Percentiles rank a stretch among this genome's conserved stretches.
Evolutionary conservation across 2,329 filamentous ascomycete genomes (phyloP).

Genomic region (Sclerotinia minor): DNA sequence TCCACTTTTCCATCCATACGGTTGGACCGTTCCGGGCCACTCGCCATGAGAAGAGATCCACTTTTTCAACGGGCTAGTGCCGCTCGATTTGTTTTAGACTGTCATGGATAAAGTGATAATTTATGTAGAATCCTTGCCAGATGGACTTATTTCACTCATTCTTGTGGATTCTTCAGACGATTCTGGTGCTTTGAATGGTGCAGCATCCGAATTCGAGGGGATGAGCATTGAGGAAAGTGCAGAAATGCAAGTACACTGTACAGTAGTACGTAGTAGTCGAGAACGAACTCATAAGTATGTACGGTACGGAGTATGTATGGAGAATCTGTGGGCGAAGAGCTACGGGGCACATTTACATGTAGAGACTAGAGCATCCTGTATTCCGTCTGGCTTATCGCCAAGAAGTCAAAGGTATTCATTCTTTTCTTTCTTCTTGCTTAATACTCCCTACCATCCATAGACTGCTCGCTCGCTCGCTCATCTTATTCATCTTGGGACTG

Average conservation of each 20-base stretch:
- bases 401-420: conserved; percentile 6
- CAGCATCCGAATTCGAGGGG: conserved; percentile 3
- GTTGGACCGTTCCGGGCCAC: conserved; percentile 2
- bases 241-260: conserved; percentile 11
- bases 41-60: background rate
- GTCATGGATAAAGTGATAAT: conserved; percentile 18
- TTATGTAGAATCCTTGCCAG: conserved; percentile 11
- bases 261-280: too few species aligned
- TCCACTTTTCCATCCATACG: background rate
- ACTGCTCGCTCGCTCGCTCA: background rate
- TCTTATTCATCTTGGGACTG: background rate
- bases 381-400: conserved; percentile 22
- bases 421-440: conserved; percentile 14
- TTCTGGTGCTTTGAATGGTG: conserved; percentile 17
- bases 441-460: too few species aligned
- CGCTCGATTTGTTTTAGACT: conserved; percentile 1
- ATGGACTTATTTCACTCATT: conserved; percentile 9
- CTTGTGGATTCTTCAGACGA: conserved; percentile 19
- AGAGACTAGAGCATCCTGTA: conserved; percentile 16
- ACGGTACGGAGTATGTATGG: background rate
- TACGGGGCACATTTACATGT: conserved; percentile 13
- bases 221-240: background rate
- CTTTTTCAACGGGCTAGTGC: conserved; percentile 15
- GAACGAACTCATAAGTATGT: too few species aligned
- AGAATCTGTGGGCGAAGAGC: conserved; percentile 14